A percentile compares a stretch with the other conserved stretches of the same genome.
phyloP scores from a whole-genome alignment of 2,329 filamentous ascomycete species.

The Triangularia setosa region DNA sequence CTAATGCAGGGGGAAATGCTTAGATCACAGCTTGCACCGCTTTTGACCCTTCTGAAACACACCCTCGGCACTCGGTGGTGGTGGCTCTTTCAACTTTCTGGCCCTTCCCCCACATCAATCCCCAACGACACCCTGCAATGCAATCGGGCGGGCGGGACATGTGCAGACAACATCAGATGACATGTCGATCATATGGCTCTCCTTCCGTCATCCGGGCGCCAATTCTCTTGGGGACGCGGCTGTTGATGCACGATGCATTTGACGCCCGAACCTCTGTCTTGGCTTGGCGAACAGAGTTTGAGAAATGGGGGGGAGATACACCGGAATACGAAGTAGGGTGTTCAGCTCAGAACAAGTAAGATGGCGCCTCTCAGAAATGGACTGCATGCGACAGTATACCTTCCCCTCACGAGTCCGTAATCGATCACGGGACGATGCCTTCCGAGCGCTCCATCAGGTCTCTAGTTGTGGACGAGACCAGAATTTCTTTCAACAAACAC shows the following conservation, averaged over 20 bases:
- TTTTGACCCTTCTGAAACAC: slow-evolving; percentile 21
- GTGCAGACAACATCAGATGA: slow-evolving; percentile 1
- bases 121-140: background rate
- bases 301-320: background rate
- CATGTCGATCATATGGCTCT: background rate
- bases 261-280: slow-evolving; percentile 3
- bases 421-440: background rate
- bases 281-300: background rate
- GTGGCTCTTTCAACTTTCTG: background rate
- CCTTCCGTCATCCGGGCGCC: background rate
- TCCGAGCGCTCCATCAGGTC: background rate
- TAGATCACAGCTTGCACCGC: slow-evolving; percentile 20
- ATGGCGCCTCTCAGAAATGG: background rate
- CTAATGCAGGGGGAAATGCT: slow-evolving; percentile 26
- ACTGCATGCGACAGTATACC: background rate
- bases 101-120: slow-evolving; percentile 1
- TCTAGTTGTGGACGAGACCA: background rate
- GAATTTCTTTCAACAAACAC: background rate
- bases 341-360: background rate
- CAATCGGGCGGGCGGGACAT: background rate
- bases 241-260: slow-evolving; percentile 1
- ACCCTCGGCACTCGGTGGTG: slow-evolving; percentile 9
- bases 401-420: background rate
- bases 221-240: background rate
- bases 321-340: background rate